Evolutionary conservation across 345 rosid species (phyloP).

Genomic region (Laguncularia racemosa): DNA sequence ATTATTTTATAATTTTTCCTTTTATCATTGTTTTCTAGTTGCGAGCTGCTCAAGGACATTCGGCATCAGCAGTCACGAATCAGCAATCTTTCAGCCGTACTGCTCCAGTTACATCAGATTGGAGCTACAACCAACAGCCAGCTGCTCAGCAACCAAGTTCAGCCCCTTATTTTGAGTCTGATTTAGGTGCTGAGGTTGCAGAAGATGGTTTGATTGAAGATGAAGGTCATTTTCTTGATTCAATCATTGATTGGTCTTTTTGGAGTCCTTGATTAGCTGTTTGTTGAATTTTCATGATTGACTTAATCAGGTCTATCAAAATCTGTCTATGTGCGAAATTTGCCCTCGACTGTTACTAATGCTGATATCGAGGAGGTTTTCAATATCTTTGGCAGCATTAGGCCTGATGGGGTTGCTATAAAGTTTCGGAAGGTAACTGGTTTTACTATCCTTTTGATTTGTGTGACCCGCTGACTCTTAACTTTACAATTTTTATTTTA

Average conservation of each 20-base stretch:
- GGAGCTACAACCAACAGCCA: conserved; percentile 40
- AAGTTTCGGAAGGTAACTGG: conserved; percentile 72
- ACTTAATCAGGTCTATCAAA: conserved; percentile 62
- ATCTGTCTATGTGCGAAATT: conserved; percentile 93
- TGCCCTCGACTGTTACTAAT: conserved; percentile 73
- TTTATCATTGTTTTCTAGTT: conserved; percentile 33
- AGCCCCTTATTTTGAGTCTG: conserved; percentile 34
- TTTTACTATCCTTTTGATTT: too few relatives aligned
- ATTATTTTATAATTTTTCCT: neutral
- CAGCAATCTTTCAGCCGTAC: conserved; percentile 41
- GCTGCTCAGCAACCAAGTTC: conserved; percentile 47
- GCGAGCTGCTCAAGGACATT: conserved; percentile 53
- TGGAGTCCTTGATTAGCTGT: neutral
- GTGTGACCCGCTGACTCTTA: too few relatives aligned
- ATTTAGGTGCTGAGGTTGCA: conserved; percentile 38
- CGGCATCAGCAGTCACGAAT: conserved; percentile 34
- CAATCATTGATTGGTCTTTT: neutral
- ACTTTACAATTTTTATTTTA: too few relatives aligned
- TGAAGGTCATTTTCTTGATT: conserved; percentile 40
- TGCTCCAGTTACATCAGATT: conserved; percentile 48
- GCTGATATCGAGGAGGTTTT: conserved; percentile 86
- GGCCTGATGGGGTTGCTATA: conserved; percentile 83
- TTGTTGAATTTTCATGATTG: conserved; percentile 2
- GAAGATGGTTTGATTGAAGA: conserved; percentile 34
- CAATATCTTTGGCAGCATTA: conserved; percentile 71